Evolutionary conservation across 352 stramenopile species (phyloP).

Genomic region (Pythium vanterpoolii): DNA sequence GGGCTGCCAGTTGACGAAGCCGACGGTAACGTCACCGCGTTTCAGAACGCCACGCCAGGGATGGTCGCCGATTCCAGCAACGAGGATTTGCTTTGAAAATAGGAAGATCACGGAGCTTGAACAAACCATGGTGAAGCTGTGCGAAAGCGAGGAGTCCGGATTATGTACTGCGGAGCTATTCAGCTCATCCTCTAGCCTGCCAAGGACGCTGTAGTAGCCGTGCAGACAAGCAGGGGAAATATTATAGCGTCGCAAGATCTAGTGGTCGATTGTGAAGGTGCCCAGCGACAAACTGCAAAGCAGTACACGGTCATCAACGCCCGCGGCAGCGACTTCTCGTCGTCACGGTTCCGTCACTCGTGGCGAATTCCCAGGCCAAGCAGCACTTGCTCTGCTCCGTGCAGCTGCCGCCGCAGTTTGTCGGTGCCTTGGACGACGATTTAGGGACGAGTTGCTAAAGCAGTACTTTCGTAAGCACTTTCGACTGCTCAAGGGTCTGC

Average conservation of each 20-base stretch:
- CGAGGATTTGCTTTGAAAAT: slow-evolving; percentile 19
- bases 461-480: slow-evolving; percentile 22
- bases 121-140: slow-evolving; percentile 26
- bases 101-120: slow-evolving; percentile 27
- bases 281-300: slow-evolving; percentile 14
- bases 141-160: slow-evolving; percentile 11
- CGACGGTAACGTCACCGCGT: slow-evolving; percentile 9
- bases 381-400: slow-evolving; percentile 20
- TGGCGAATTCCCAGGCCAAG: slow-evolving; percentile 21
- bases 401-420: slow-evolving; percentile 25
- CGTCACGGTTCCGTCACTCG: slow-evolving; percentile 16
- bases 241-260: slow-evolving; percentile 2
- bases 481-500: slow-evolving; percentile 1
- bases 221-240: slow-evolving; percentile 2
- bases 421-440: slow-evolving; percentile 26
- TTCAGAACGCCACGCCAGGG: slow-evolving; percentile 14
- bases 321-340: slow-evolving; percentile 19
- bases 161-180: slow-evolving; percentile 25
- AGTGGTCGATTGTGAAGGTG: slow-evolving; percentile 24
- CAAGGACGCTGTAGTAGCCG: slow-evolving; percentile 11
- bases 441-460: slow-evolving; percentile 13
- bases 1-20: slow-evolving; percentile 11
- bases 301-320: slow-evolving; percentile 30
- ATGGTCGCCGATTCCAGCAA: slow-evolving; percentile 24
- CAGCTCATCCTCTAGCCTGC: slow-evolving; percentile 2